A percentile compares a stretch with the other conserved stretches of the same genome.
These are phyloP conservation scores for Fusarium musae DNA, from an alignment of 2,329 filamentous ascomycete genomes.

Conservation along the genomic window DNA sequence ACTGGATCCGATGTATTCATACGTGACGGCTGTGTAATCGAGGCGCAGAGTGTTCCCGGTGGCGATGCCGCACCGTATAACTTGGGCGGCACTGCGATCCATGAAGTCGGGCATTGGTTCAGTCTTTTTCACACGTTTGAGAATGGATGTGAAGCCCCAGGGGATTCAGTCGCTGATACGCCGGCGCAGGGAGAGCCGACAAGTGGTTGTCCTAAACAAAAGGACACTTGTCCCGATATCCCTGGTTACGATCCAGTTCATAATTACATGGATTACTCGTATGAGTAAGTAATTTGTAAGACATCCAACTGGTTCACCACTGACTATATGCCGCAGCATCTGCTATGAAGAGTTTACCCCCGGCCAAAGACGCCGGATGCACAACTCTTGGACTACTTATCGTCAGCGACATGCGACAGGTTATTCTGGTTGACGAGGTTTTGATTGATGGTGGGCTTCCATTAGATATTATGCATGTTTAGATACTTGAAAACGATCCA, in stretches of 20 bases:
- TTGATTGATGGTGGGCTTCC: neutral
- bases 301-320: rapidly evolving
- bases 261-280: slow-evolving; percentile 11
- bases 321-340: neutral
- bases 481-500: neutral
- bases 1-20: neutral
- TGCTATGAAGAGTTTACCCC: slow-evolving; percentile 8
- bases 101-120: slow-evolving; percentile 10
- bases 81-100: neutral
- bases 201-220: neutral
- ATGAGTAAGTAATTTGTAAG: neutral
- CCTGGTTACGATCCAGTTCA: neutral
- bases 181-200: neutral
- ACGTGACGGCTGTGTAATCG: neutral
- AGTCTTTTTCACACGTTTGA: neutral
- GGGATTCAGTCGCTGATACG: neutral
- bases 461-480: neutral
- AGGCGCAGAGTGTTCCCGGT: neutral
- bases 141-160: neutral
- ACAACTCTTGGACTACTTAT: slow-evolving; percentile 1
- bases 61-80: neutral
- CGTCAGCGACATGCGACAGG: neutral
- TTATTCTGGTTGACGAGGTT: neutral
- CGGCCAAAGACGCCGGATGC: neutral
- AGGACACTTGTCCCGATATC: neutral